Percentiles rank a stretch among this genome's conserved stretches.
phyloP scores from a whole-genome alignment of 106 monocot species.

The Triglochin maritima region DNA sequence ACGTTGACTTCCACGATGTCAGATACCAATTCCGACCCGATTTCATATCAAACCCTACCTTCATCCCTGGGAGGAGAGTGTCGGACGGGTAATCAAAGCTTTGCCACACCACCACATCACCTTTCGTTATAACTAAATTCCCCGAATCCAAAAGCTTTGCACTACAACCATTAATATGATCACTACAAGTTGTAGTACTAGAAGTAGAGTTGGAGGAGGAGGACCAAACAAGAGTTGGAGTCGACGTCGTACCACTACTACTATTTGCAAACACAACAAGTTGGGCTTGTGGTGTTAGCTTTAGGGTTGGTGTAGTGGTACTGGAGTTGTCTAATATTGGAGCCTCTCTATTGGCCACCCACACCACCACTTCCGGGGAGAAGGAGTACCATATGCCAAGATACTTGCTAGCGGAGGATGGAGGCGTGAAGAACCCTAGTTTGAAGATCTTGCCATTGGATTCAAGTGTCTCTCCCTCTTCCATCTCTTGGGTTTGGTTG shows the following conservation, averaged over 20 bases:
- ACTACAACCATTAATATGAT: neutral
- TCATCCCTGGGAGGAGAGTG: conserved; percentile 24
- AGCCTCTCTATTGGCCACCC: conserved; percentile 42
- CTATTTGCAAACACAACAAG: neutral
- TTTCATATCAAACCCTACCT: conserved; percentile 5
- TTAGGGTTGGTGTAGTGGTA: neutral
- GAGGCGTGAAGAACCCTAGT: conserved; percentile 10
- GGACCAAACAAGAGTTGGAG: conserved; percentile 6
- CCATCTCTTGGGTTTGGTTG: conserved; percentile 1
- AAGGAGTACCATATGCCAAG: conserved; percentile 39
- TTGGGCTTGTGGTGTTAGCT: no score
- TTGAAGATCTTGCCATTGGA: conserved; percentile 19
- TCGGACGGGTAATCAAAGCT: conserved; percentile 35
- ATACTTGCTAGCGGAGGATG: conserved; percentile 3
- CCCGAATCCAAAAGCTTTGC: conserved; percentile 17
- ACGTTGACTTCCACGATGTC: conserved; percentile 7
- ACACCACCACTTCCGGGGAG: conserved; percentile 20
- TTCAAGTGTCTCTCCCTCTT: conserved; percentile 16
- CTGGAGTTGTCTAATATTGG: conserved; percentile 15
- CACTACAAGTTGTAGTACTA: neutral
- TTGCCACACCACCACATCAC: conserved; percentile 13
- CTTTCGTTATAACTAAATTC: conserved; percentile 18
- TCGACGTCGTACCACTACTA: neutral
- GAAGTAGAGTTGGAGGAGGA: neutral
- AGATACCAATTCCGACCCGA: conserved; percentile 4